Evolutionary conservation across 768 basidiomycete genomes (phyloP).

Genomic region (Lyophyllum semitale): DNA sequence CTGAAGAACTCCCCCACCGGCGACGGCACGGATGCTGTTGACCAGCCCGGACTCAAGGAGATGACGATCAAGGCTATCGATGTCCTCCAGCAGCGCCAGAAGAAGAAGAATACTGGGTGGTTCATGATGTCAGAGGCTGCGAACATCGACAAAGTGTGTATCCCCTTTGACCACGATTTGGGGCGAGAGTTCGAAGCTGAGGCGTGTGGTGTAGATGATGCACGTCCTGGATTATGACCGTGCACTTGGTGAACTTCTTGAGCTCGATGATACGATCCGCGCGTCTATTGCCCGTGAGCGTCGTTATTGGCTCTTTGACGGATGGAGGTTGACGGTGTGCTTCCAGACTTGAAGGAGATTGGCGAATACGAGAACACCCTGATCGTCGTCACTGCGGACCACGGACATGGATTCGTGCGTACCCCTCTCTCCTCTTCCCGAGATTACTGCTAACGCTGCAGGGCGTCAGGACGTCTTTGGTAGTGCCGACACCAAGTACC

Average conservation of each 20-base stretch:
- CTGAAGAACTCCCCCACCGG: conserved; percentile 41
- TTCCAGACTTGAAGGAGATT: conserved; percentile 42
- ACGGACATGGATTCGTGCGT: conserved; percentile 47
- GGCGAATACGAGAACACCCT: conserved; percentile 43
- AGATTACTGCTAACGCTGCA: not conserved
- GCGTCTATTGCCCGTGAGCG: conserved; percentile 42
- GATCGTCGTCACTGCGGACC: conserved; percentile 47
- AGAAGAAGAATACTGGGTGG: conserved; percentile 38
- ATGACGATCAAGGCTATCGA: conserved; percentile 51
- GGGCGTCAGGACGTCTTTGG: conserved; percentile 37
- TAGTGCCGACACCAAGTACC: conserved; percentile 26
- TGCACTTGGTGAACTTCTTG: conserved; percentile 45
- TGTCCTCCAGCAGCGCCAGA: conserved; percentile 38
- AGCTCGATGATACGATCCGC: conserved; percentile 46
- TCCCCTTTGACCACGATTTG: not conserved
- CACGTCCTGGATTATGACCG: conserved; percentile 48
- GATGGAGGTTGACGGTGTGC: not conserved
- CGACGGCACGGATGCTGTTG: conserved; percentile 40
- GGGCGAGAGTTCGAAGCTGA: not conserved
- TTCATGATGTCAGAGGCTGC: conserved; percentile 53
- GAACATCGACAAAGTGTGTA: conserved; percentile 42
- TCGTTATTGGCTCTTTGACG: not conserved
- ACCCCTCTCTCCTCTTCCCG: not conserved
- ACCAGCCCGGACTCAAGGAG: conserved; percentile 50
- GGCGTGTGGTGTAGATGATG: conserved; percentile 37